These are phyloP conservation scores for Coccomyxa sp. DNA, from an alignment of 139 green algal genomes.

Conservation along the genomic window DNA sequence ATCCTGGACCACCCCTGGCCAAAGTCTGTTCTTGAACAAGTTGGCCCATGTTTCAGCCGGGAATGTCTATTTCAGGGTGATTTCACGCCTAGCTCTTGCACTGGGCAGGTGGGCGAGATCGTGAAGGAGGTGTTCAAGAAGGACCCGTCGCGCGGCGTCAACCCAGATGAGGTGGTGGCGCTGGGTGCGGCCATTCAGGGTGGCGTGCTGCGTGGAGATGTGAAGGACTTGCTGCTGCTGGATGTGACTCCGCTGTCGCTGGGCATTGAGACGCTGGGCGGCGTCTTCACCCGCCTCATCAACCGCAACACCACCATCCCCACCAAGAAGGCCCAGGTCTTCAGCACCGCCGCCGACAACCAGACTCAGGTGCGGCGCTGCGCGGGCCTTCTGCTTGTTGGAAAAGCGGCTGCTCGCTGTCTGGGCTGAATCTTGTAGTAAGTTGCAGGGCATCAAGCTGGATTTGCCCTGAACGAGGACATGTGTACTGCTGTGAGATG, in stretches of 20 bases:
- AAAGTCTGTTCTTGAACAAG: background rate
- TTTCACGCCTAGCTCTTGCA: too few species aligned
- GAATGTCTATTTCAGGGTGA: too few species aligned
- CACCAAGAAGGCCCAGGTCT: conserved; percentile 96
- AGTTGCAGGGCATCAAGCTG: background rate
- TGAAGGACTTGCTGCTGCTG: conserved; percentile 97
- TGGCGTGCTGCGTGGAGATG: conserved; percentile 87
- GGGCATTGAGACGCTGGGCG: conserved; percentile 98
- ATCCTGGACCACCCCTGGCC: background rate
- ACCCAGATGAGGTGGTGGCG: conserved; percentile 98
- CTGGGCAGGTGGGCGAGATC: conserved; percentile 68
- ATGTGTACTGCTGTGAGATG: background rate
- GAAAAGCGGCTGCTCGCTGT: background rate
- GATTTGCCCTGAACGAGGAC: background rate
- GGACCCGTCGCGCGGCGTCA: conserved; percentile 88
- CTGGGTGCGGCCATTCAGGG: conserved; percentile 91
- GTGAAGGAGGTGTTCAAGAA: conserved; percentile 90
- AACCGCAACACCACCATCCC: conserved; percentile 98
- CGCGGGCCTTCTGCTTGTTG: background rate
- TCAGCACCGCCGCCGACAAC: conserved; percentile 94
- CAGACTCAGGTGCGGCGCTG: conserved; percentile 72
- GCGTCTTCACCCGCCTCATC: conserved; percentile 99
- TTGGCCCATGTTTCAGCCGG: too few species aligned
- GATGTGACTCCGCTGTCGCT: conserved; percentile 97
- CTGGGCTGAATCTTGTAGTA: background rate